phyloP scores from a whole-genome alignment of 371 early-diverging fungal genomes.

The Dichotomocladium elegans region DNA sequence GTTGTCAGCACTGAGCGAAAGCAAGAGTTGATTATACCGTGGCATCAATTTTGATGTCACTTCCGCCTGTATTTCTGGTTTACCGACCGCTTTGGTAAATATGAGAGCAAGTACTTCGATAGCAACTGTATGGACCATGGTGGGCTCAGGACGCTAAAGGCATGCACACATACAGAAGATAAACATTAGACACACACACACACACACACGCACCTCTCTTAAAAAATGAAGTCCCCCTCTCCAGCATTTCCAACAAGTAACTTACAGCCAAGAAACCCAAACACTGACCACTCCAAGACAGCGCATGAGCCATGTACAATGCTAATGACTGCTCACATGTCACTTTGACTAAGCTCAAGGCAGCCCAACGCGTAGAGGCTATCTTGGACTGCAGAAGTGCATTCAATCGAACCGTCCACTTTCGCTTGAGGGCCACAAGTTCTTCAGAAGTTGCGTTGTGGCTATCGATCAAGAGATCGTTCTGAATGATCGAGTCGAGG shows the following conservation, averaged over 20 bases:
- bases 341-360: conserved; percentile 42
- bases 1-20: too few relatives aligned
- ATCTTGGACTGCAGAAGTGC: conserved; percentile 55
- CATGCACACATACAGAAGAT: not conserved
- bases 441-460: conserved; percentile 11
- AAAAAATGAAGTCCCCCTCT: too few relatives aligned
- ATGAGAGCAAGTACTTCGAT: conserved; percentile 45
- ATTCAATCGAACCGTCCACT: conserved; percentile 58
- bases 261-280: conserved; percentile 35
- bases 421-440: conserved; percentile 25
- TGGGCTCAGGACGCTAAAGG: conserved; percentile 26
- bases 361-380: conserved; percentile 52
- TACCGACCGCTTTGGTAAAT: conserved; percentile 45
- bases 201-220: too few relatives aligned
- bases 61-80: conserved; percentile 58
- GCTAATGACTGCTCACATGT: conserved; percentile 50
- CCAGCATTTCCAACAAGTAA: too few relatives aligned
- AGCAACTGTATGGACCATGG: conserved; percentile 30
- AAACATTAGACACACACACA: not conserved
- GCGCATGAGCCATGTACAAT: conserved; percentile 37
- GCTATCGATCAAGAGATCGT: conserved; percentile 36
- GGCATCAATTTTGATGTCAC: conserved; percentile 50
- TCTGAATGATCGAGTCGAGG: conserved; percentile 40
- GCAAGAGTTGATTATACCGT: conserved; percentile 44
- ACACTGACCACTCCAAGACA: conserved; percentile 38